Evolutionary conservation across 306 rosid genomes (phyloP).

Genomic region (Begonia peltatifolia): DNA sequence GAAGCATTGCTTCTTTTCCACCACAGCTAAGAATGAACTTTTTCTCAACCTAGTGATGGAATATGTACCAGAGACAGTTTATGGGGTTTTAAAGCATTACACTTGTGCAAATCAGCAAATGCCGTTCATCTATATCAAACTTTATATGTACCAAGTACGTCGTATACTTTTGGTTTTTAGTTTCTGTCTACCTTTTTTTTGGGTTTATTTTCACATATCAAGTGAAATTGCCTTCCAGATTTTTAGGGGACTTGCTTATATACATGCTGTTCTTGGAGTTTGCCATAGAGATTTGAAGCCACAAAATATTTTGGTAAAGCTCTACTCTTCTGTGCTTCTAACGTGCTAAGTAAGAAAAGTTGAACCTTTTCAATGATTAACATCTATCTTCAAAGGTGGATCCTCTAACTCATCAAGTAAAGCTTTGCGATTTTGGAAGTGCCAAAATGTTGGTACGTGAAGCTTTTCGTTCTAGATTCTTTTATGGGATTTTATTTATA

Average conservation of each 20-base stretch:
- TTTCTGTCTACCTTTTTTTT: not conserved
- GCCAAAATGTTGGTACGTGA: constrained; percentile 84
- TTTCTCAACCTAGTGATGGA: constrained; percentile 97
- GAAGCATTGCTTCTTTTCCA: constrained; percentile 96
- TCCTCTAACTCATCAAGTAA: constrained; percentile 91
- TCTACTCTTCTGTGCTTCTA: constrained; percentile 10
- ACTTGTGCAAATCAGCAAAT: constrained; percentile 70
- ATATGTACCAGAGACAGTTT: constrained; percentile 88
- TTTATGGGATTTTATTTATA: not conserved
- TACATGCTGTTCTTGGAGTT: constrained; percentile 81
- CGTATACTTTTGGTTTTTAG: constrained; percentile 7
- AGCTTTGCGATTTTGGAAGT: constrained; percentile 94
- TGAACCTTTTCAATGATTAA: not conserved
- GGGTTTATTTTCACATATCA: constrained; percentile 9
- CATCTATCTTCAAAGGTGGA: constrained; percentile 55
- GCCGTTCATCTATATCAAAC: constrained; percentile 80
- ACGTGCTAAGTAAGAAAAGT: not conserved
- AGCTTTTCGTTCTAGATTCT: constrained; percentile 15
- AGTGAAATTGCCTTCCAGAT: constrained; percentile 30
- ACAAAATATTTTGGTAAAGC: constrained; percentile 79
- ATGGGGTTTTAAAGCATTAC: constrained; percentile 69
- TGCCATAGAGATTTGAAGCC: constrained; percentile 98
- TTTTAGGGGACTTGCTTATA: constrained; percentile 85
- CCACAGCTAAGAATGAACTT: constrained; percentile 80
- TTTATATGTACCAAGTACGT: constrained; percentile 81